Conservation (phyloP, 768 basidiomycete species). For the Mycena rebaudengoi region DNA sequence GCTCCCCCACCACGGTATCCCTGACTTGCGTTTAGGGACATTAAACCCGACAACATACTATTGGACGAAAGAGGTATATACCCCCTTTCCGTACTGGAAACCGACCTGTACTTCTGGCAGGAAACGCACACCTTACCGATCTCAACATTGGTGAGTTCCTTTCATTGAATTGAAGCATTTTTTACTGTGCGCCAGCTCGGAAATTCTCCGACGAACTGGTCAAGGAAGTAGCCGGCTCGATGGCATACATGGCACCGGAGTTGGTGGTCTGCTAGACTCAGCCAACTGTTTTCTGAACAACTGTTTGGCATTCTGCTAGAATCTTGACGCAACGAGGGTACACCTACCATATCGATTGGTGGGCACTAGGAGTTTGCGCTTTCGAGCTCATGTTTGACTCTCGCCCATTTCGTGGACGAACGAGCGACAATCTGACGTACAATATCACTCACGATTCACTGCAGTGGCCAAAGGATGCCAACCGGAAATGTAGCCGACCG, state of each 20-base stretch:
- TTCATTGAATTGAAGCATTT: no score
- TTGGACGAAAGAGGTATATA: conserved; percentile 94
- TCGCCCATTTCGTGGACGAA: conserved; percentile 91
- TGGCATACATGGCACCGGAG: conserved; percentile 99
- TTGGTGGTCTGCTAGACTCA: conserved; percentile 38
- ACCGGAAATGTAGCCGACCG: conserved; percentile 75
- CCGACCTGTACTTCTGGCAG: no score
- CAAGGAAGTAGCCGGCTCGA: conserved; percentile 94
- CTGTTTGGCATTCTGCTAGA: no score
- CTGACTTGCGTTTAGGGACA: conserved; percentile 63
- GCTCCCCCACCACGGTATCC: conserved; percentile 32
- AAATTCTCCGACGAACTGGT: conserved; percentile 90
- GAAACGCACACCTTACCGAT: conserved; percentile 96
- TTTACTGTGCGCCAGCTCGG: no score
- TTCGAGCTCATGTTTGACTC: conserved; percentile 93
- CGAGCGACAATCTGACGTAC: conserved; percentile 91
- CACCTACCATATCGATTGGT: conserved; percentile 95
- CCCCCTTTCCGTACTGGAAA: no score
- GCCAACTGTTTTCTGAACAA: no score
- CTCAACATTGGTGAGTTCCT: no score
- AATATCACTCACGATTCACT: conserved; percentile 89
- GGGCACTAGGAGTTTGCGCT: conserved; percentile 94
- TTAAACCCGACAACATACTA: conserved; percentile 98
- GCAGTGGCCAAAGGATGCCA: conserved; percentile 91
- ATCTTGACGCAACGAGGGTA: conserved; percentile 95